phyloP scores from a whole-genome alignment of 2,329 filamentous ascomycete species.

The Colletotrichum orbiculare region DNA sequence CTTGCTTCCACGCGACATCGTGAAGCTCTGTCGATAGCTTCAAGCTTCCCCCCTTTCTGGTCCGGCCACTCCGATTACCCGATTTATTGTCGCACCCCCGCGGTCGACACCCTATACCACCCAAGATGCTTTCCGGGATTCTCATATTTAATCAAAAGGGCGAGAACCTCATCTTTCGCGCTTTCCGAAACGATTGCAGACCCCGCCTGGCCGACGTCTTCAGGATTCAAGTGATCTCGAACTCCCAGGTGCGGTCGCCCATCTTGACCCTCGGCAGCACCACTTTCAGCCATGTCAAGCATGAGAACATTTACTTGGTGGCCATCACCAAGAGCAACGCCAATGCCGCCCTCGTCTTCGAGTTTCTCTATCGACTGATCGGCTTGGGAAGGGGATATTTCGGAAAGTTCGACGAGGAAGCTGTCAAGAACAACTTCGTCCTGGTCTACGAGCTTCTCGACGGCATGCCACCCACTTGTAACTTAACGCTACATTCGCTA shows the following conservation, averaged over 20 bases:
- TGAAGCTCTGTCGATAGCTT: slow-evolving; percentile 2
- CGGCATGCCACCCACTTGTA: slow-evolving; percentile 62
- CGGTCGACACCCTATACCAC: slow-evolving; percentile 34
- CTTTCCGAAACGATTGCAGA: slow-evolving; percentile 98
- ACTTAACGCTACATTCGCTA: not conserved
- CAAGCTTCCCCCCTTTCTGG: not conserved
- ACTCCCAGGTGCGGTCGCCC: slow-evolving; percentile 95
- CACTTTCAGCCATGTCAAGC: slow-evolving; percentile 99
- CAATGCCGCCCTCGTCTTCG: slow-evolving; percentile 97
- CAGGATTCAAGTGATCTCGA: slow-evolving; percentile 99
- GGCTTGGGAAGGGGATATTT: slow-evolving; percentile 95
- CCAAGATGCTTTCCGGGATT: slow-evolving; percentile 92
- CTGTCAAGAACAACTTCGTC: slow-evolving; percentile 99
- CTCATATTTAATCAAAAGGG: slow-evolving; percentile 99
- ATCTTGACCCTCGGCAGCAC: slow-evolving; percentile 97
- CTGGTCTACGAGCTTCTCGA: slow-evolving; percentile 97
- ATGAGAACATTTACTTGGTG: slow-evolving; percentile 98
- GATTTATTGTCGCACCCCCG: not conserved
- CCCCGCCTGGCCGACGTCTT: slow-evolving; percentile 98
- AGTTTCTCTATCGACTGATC: slow-evolving; percentile 95
- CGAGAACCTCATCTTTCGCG: slow-evolving; percentile 99
- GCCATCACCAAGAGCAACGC: slow-evolving; percentile 99
- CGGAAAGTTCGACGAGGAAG: slow-evolving; percentile 98
- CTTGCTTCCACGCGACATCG: not conserved
- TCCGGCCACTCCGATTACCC: no score